Conservation (phyloP, 1,284 basidiomycete genomes). For the Trichosporon sp. region DNA sequence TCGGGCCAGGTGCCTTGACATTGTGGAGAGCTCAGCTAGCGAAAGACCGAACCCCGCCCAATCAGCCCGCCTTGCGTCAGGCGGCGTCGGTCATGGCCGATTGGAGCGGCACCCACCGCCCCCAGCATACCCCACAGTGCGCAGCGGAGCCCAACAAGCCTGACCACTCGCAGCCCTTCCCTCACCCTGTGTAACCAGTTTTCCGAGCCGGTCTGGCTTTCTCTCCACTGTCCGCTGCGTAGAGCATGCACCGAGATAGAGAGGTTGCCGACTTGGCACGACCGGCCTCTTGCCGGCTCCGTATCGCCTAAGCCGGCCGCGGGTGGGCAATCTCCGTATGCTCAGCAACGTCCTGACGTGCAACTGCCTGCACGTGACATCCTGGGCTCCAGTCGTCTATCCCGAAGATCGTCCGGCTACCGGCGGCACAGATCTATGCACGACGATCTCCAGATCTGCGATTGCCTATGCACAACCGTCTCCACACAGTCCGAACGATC, state of each 20-base stretch:
- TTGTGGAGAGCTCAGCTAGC: background rate
- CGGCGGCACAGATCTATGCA: background rate
- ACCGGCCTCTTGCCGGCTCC: background rate
- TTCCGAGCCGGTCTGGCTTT: background rate
- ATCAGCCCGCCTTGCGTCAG: background rate
- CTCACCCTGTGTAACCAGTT: background rate
- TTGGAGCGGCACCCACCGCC: background rate
- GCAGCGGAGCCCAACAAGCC: background rate
- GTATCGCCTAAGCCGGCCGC: background rate
- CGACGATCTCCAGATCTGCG: too few species aligned
- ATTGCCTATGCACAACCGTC: too few species aligned
- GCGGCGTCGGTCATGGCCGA: background rate
- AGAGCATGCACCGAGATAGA: background rate
- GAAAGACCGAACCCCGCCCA: background rate
- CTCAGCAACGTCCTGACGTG: slow-evolving; percentile 4
- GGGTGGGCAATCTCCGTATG: background rate
- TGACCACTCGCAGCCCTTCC: too few species aligned
- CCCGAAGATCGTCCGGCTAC: background rate
- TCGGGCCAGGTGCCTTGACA: background rate
- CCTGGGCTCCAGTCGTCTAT: background rate
- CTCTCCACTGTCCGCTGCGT: background rate
- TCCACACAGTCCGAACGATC: too few species aligned
- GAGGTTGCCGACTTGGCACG: background rate
- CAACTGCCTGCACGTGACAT: background rate
- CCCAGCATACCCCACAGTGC: background rate